phyloP scores from a whole-genome alignment of 805 yeast genomes.

The Yarrowia sp. region DNA sequence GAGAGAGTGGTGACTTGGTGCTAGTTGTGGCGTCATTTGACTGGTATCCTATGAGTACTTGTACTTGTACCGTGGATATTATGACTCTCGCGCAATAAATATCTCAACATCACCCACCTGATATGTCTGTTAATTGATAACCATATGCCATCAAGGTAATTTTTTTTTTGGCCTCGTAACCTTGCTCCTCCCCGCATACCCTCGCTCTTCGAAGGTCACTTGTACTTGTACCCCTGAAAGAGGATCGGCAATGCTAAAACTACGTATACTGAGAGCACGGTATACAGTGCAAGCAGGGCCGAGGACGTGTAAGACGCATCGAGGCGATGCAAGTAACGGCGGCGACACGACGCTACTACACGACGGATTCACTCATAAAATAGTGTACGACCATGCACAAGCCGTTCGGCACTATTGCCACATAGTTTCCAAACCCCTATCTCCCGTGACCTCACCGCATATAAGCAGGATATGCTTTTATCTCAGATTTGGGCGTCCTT shows the following conservation, averaged over 20 bases:
- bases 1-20: neutral
- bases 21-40: too few species aligned
- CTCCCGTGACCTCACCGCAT: constrained; percentile 7
- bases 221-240: constrained; percentile 4
- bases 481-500: neutral
- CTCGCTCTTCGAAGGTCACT: too few species aligned
- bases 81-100: too few species aligned
- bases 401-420: neutral
- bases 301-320: too few species aligned
- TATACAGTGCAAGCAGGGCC: neutral
- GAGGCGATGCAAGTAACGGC: too few species aligned
- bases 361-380: neutral
- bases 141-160: neutral
- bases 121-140: neutral
- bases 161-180: neutral
- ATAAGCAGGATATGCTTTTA: constrained; percentile 7
- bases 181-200: too few species aligned
- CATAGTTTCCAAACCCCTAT: neutral
- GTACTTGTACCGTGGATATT: too few species aligned
- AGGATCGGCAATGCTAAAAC: neutral
- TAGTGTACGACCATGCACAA: neutral
- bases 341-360: too few species aligned
- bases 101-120: too few species aligned
- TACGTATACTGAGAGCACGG: neutral
- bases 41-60: too few species aligned